These are phyloP conservation scores for Saccharata proteae DNA, from an alignment of 2,329 filamentous ascomycete species.

Conservation along the genomic window DNA sequence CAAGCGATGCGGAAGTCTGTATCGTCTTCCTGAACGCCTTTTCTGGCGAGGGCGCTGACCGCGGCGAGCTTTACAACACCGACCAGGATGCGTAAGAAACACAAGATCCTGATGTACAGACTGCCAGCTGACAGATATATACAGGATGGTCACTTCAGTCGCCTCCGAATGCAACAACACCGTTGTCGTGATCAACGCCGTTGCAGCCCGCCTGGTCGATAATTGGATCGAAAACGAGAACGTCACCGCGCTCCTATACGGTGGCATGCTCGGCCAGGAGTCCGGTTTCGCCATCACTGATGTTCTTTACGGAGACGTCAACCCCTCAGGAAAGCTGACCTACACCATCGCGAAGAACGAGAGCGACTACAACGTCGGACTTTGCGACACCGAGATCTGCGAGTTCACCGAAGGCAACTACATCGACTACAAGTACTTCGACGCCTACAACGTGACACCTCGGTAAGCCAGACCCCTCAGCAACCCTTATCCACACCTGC, in stretches of 20 bases:
- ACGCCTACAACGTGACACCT: slow-evolving; percentile 27
- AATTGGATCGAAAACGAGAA: slow-evolving; percentile 9
- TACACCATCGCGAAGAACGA: slow-evolving; percentile 70
- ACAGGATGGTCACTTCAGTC: slow-evolving; percentile 61
- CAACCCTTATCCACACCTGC: too few relatives aligned
- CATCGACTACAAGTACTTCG: slow-evolving; percentile 35
- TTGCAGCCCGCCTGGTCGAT: slow-evolving; percentile 7
- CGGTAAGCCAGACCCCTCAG: too few relatives aligned
- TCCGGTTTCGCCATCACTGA: slow-evolving; percentile 72
- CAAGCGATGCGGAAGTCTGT: slow-evolving; percentile 4
- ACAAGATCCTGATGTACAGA: too few relatives aligned
- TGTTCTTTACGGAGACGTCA: slow-evolving; percentile 65
- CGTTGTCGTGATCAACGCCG: slow-evolving; percentile 48
- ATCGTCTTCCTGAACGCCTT: slow-evolving; percentile 9
- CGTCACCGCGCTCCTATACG: slow-evolving; percentile 8
- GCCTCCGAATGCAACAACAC: slow-evolving; percentile 53
- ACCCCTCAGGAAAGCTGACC: slow-evolving; percentile 68
- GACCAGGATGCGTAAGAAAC: slow-evolving; percentile 45
- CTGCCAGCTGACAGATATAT: neutral
- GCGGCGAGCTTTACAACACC: slow-evolving; percentile 7
- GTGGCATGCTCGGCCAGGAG: slow-evolving; percentile 33
- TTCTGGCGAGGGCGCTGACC: slow-evolving; percentile 8
- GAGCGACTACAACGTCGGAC: slow-evolving; percentile 46
- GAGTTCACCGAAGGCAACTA: slow-evolving; percentile 29
- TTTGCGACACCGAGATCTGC: slow-evolving; percentile 4